Conservation (phyloP, 192 early-diverging fungal genomes). For the Obelidium mucronatum region DNA sequence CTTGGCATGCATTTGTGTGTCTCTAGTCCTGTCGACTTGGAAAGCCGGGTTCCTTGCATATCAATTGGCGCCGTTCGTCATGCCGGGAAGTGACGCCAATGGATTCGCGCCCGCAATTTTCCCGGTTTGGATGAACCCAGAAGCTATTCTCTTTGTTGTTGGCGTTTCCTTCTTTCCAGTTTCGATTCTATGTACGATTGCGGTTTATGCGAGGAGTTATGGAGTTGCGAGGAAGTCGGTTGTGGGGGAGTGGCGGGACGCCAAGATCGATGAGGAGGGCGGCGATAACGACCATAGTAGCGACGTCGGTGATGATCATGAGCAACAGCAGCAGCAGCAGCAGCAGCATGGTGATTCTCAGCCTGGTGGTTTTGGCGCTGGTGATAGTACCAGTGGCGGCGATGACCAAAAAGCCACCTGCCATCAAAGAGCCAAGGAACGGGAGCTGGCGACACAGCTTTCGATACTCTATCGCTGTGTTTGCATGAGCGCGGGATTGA, state of each 20-base stretch:
- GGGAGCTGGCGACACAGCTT: neutral
- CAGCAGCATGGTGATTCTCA: no score
- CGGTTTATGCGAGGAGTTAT: constrained; percentile 1
- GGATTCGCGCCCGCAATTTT: neutral
- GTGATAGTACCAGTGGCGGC: no score
- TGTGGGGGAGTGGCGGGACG: neutral
- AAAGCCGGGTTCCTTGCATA: no score
- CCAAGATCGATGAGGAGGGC: no score
- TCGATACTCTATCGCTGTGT: neutral
- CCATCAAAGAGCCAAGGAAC: neutral
- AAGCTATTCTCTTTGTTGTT: neutral
- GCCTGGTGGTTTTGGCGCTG: no score
- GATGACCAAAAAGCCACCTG: no score
- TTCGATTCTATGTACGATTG: neutral
- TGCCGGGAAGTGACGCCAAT: neutral
- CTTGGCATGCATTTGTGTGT: no score
- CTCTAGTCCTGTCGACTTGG: no score
- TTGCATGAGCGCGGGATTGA: neutral
- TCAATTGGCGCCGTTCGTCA: neutral
- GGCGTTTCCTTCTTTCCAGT: neutral
- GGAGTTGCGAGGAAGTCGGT: neutral
- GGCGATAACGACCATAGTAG: no score
- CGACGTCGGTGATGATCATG: no score
- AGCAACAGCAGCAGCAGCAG: no score
- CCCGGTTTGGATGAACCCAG: no score